Evolutionary conservation across 257 asterid genomes (phyloP).

Genomic region (Nicotiana tomentosiformis): DNA sequence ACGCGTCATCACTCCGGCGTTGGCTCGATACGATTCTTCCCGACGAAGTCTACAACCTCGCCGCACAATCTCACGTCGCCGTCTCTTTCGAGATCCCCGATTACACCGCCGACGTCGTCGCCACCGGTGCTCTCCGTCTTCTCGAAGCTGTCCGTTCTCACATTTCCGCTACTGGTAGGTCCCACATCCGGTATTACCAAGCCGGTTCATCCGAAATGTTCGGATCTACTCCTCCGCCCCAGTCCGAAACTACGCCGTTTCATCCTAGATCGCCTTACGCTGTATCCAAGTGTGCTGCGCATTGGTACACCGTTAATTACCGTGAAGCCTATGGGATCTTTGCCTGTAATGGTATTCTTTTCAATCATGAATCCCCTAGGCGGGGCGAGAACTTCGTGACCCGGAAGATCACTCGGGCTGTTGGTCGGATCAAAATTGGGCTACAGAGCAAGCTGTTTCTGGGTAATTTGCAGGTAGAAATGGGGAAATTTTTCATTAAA

Average conservation of each 20-base stretch:
- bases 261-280: constrained; percentile 97
- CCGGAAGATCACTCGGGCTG: constrained; percentile 88
- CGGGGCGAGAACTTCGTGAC: constrained; percentile 97
- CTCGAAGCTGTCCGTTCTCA: constrained; percentile 91
- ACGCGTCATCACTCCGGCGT: constrained; percentile 96
- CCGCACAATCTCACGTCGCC: constrained; percentile 97
- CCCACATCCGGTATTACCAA: constrained; percentile 71
- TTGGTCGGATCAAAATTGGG: constrained; percentile 93
- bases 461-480: constrained; percentile 47
- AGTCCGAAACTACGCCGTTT: constrained; percentile 65
- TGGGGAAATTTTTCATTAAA: too few species aligned
- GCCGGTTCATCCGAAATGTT: constrained; percentile 98
- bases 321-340: constrained; percentile 83
- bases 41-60: constrained; percentile 95
- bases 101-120: constrained; percentile 95
- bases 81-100: constrained; percentile 98
- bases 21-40: constrained; percentile 85
- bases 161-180: constrained; percentile 68
- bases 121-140: constrained; percentile 91
- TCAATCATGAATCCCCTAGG: constrained; percentile 88
- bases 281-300: constrained; percentile 85
- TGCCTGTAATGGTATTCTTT: constrained; percentile 92
- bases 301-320: constrained; percentile 95
- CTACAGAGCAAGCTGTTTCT: constrained; percentile 79
- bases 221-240: constrained; percentile 97